Evolutionary conservation across 2,329 filamentous ascomycete genomes (phyloP).

Genomic region (Mariannaea elegans): DNA sequence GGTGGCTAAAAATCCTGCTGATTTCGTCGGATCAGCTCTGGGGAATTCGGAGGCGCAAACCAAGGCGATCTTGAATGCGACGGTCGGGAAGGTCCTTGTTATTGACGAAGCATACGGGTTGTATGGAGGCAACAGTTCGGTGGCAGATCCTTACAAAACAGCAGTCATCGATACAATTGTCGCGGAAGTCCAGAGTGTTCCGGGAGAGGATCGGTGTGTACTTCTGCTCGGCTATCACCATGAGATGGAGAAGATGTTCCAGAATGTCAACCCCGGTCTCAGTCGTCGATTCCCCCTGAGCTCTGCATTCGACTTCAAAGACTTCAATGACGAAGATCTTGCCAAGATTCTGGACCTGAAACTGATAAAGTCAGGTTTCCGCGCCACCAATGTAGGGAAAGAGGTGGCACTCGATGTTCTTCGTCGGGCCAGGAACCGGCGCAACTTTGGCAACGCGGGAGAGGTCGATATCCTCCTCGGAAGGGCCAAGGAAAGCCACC

Average conservation of each 20-base stretch:
- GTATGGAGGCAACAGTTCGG: conserved; percentile 49
- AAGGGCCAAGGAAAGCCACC: conserved; percentile 32
- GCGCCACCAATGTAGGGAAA: conserved; percentile 60
- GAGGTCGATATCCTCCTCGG: conserved; percentile 67
- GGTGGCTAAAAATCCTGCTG: conserved; percentile 75
- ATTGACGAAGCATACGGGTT: conserved; percentile 84
- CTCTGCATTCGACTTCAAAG: conserved; percentile 73
- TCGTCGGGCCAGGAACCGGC: conserved; percentile 65
- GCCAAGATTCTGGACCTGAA: conserved; percentile 70
- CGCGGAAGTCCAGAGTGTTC: conserved; percentile 74
- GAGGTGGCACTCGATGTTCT: conserved; percentile 67
- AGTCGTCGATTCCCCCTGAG: conserved; percentile 71
- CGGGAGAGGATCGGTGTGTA: conserved; percentile 77
- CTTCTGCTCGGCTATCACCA: conserved; percentile 76
- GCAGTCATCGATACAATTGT: conserved; percentile 80
- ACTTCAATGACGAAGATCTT: conserved; percentile 69
- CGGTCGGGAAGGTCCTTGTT: conserved; percentile 77
- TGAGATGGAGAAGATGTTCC: conserved; percentile 76
- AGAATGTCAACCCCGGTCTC: conserved; percentile 77
- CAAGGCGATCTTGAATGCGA: conserved; percentile 73
- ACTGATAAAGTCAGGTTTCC: conserved; percentile 63
- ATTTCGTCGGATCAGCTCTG: conserved; percentile 72
- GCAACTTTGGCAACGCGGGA: conserved; percentile 79
- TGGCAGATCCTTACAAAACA: conserved; percentile 59
- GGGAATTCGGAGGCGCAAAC: conserved; percentile 77